Evolutionary conservation across 257 asterid species (phyloP).

Genomic region (Solanum medicagineum): DNA sequence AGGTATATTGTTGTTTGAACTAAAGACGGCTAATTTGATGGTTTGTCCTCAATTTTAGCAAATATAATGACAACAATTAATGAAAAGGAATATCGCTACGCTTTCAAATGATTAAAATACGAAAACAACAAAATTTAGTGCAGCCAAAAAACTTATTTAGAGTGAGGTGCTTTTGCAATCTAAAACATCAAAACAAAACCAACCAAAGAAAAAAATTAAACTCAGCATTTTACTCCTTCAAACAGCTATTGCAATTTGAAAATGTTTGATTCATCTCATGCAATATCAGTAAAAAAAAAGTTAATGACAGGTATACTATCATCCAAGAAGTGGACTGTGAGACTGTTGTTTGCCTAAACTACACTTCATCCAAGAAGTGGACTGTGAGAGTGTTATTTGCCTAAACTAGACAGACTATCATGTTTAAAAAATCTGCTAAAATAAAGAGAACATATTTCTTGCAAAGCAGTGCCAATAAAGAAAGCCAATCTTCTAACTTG

Average conservation of each 20-base stretch:
- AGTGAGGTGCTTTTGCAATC: no score
- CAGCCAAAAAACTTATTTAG: neutral
- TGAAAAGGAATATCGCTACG: neutral
- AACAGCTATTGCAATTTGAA: no score
- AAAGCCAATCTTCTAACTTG: neutral
- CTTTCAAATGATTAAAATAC: neutral
- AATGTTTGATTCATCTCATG: neutral
- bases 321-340: neutral
- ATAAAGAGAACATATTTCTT: no score
- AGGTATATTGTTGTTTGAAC: no score
- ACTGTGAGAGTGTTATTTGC: neutral
- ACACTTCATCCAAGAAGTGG: neutral
- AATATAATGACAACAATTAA: neutral
- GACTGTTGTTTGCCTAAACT: neutral
- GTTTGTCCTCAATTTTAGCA: neutral
- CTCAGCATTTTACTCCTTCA: no score
- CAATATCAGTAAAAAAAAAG: neutral
- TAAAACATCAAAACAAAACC: no score
- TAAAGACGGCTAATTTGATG: neutral
- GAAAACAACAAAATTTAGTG: neutral
- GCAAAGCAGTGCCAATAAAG: neutral
- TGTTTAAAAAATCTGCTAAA: neutral
- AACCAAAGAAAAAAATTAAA: no score
- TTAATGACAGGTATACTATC: neutral
- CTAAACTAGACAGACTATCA: neutral